Conservation (phyloP, 768 basidiomycete species). For the Agaricus blazei region DNA sequence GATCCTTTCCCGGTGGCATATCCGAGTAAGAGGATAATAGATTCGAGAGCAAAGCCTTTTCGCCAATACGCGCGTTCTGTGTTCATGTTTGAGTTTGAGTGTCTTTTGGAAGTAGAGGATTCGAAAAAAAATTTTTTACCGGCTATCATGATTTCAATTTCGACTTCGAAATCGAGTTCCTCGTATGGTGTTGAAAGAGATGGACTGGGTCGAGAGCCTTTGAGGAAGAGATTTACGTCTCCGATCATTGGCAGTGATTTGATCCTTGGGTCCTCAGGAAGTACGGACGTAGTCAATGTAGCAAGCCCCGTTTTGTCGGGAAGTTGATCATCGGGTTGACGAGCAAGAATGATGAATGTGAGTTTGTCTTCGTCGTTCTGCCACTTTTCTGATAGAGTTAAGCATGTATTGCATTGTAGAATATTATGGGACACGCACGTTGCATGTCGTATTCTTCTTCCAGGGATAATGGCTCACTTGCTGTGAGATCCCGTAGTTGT, state of each 20-base stretch:
- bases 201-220: constrained; percentile 32
- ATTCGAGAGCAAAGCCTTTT: constrained; percentile 57
- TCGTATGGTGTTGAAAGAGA: constrained; percentile 14
- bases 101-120: not conserved
- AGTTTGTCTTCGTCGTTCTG: constrained; percentile 83
- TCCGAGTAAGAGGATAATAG: constrained; percentile 60
- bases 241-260: constrained; percentile 66
- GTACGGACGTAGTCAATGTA: constrained; percentile 5
- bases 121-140: constrained; percentile 48
- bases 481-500: constrained; percentile 69
- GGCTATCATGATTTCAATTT: constrained; percentile 92
- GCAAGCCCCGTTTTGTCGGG: not conserved
- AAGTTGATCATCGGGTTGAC: constrained; percentile 16
- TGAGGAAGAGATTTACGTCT: constrained; percentile 89
- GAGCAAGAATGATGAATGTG: constrained; percentile 83
- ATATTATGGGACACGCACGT: constrained; percentile 34
- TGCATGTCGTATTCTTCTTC: constrained; percentile 91
- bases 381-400: constrained; percentile 63
- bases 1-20: constrained; percentile 53
- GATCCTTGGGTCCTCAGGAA: constrained; percentile 30
- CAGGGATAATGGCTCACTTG: constrained; percentile 76
- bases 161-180: constrained; percentile 57
- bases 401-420: not conserved
- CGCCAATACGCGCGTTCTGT: constrained; percentile 65
- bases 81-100: not conserved